Evolutionary conservation across 768 basidiomycete genomes (phyloP).

Genomic region (Termitomyces sp.): DNA sequence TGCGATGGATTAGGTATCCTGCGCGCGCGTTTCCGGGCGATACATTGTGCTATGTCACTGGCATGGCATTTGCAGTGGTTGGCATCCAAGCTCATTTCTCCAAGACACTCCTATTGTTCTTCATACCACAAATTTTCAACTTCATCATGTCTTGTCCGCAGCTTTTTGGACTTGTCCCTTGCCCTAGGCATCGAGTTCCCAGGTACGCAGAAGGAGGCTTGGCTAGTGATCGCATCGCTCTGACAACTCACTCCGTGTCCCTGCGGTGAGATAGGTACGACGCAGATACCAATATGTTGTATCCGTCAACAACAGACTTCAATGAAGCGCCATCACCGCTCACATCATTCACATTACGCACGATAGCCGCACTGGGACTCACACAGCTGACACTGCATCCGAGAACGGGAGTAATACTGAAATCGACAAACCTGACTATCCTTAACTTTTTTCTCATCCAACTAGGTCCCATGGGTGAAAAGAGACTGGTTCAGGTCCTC

Average conservation of each 20-base stretch:
- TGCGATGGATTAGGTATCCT: constrained; percentile 75
- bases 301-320: constrained; percentile 73
- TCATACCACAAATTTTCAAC: constrained; percentile 98
- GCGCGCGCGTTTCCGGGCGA: constrained; percentile 94
- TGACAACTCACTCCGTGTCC: not conserved
- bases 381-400: constrained; percentile 61
- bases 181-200: constrained; percentile 92
- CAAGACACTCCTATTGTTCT: constrained; percentile 94
- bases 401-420: constrained; percentile 55
- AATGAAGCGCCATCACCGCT: constrained; percentile 53
- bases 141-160: constrained; percentile 94
- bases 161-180: constrained; percentile 89
- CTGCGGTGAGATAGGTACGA: constrained; percentile 58
- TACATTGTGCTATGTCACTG: constrained; percentile 95
- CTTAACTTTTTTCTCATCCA: constrained; percentile 81
- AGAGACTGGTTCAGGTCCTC: constrained; percentile 67
- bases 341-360: constrained; percentile 52
- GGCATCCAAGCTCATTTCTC: constrained; percentile 97
- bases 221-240: constrained; percentile 3
- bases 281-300: constrained; percentile 66
- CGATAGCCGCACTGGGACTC: constrained; percentile 63
- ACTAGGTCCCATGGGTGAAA: constrained; percentile 85
- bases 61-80: constrained; percentile 98
- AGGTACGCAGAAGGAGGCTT: constrained; percentile 46
- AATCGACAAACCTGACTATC: constrained; percentile 88